phyloP scores from a whole-genome alignment of 2,329 filamentous ascomycete genomes.

The Albophoma yamanashiensis region DNA sequence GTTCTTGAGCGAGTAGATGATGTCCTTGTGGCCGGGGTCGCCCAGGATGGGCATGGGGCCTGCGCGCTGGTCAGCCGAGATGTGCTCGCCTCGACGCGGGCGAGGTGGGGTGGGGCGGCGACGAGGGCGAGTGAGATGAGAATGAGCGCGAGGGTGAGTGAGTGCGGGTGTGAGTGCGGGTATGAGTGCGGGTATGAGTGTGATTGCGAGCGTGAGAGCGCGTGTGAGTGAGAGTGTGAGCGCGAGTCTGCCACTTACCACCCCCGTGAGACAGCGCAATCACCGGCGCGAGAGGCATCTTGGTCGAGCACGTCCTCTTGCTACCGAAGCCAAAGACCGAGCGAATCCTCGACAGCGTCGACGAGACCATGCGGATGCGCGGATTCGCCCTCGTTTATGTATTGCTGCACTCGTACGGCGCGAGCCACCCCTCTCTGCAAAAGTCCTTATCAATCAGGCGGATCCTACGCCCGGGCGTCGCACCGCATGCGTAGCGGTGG shows the following conservation, averaged over 20 bases:
- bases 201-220: neutral
- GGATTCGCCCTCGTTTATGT: neutral
- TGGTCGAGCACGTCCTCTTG: constrained; percentile 1
- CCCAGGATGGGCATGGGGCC: constrained; percentile 48
- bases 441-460: neutral
- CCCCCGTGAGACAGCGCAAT: constrained; percentile 40
- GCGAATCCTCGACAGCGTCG: neutral
- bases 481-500: too few relatives aligned
- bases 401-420: too few relatives aligned
- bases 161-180: neutral
- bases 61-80: constrained; percentile 6
- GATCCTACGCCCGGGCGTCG: neutral
- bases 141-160: neutral
- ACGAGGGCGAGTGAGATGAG: neutral
- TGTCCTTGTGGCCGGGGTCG: constrained; percentile 39
- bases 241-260: constrained; percentile 16
- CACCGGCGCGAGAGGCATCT: constrained; percentile 31
- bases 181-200: neutral
- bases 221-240: neutral
- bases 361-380: neutral
- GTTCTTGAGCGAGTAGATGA: constrained; percentile 40
- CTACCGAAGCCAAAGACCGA: neutral
- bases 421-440: neutral
- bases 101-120: too few relatives aligned
- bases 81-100: neutral